A percentile compares a stretch with the other conserved stretches of the same genome.
These are phyloP conservation scores for Phytopythium vexans DNA, from an alignment of 352 stramenopile species.

Conservation along the genomic window DNA sequence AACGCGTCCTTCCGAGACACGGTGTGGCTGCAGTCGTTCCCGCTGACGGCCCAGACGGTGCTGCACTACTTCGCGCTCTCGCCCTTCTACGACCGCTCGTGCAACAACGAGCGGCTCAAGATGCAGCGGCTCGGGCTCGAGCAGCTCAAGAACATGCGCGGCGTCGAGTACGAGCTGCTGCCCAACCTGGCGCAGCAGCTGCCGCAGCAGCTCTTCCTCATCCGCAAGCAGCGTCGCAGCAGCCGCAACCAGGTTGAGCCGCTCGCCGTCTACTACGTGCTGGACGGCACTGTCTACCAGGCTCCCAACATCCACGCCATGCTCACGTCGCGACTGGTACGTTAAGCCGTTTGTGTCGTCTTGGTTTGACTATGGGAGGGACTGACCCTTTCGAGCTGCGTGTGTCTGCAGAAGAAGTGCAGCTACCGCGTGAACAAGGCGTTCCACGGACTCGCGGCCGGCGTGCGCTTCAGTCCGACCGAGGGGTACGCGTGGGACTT, in stretches of 20 bases:
- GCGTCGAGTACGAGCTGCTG: slow-evolving; percentile 87
- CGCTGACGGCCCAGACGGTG: slow-evolving; percentile 79
- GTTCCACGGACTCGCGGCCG: slow-evolving; percentile 67
- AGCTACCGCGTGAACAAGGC: slow-evolving; percentile 84
- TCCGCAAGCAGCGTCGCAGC: slow-evolving; percentile 83
- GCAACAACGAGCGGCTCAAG: slow-evolving; percentile 89
- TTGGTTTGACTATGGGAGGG: neutral
- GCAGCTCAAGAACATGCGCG: slow-evolving; percentile 85
- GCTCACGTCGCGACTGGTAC: slow-evolving; percentile 81
- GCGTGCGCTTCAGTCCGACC: slow-evolving; percentile 81
- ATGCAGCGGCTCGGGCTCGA: slow-evolving; percentile 87
- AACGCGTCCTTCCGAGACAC: slow-evolving; percentile 87
- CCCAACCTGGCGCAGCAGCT: slow-evolving; percentile 82
- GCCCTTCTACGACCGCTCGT: slow-evolving; percentile 87
- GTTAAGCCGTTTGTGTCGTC: slow-evolving; percentile 3
- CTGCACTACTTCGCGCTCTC: slow-evolving; percentile 88
- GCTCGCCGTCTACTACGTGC: slow-evolving; percentile 87
- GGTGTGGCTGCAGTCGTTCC: slow-evolving; percentile 85
- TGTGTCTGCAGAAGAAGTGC: slow-evolving; percentile 70
- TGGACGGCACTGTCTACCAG: slow-evolving; percentile 86
- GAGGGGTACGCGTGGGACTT: slow-evolving; percentile 88
- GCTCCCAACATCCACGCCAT: slow-evolving; percentile 87
- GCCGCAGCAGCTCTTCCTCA: slow-evolving; percentile 83
- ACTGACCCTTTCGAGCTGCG: too few relatives aligned
- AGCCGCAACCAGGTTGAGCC: slow-evolving; percentile 74